Base-by-base conservation (phyloP, 805 yeast genomes). In the Kazachstania bromeliacearum region DNA sequence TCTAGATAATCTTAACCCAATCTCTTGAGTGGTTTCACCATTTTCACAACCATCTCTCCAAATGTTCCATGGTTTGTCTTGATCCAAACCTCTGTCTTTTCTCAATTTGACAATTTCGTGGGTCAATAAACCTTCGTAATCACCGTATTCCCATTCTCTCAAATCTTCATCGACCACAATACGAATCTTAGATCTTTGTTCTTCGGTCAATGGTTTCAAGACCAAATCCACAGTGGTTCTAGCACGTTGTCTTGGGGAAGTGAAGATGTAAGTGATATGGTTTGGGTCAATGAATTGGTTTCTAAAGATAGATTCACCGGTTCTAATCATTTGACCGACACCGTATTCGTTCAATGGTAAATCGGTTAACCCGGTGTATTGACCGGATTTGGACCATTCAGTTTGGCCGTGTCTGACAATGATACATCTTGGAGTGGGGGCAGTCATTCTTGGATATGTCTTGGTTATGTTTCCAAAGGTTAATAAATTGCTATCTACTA, bases 91-190 rank as follows among this genome's bases (percentile, higher is more conserved):
- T 37, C 78, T 67, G 20, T 61, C 48, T 19, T 62, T 61, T 55
- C 95, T 73, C 45, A 75, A 59, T 10, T 66, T 72, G 30, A 69
- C 62, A 56, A 88, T 85, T 49, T 88, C 75, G 5, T 63, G 56
- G 2, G 95, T 81, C 39, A 70, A 55, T 46, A 77, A 59, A 4
- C 97, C 97, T 66, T 89, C 97, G 58, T 89, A 89, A 53, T 84
- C 92, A 47, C 97, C 97, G 51, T 89, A 89, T 46, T 85, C 94
- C 96, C 96, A 89, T 62, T 89, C 97, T 48, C 92, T 72, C 34
- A 87, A 60, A 50, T 85, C 87, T 33, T 82, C 75, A 43, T 77
- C 79, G 14, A 68, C 68, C 39, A 64, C 60, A 30, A 70, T 50
- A 7, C 68, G 63, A 33, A 78, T 67, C 5, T 58, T 44, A 7